Evolutionary conservation across 2,329 filamentous ascomycete species (phyloP).

Genomic region (Basipetospora chlamydospora): DNA sequence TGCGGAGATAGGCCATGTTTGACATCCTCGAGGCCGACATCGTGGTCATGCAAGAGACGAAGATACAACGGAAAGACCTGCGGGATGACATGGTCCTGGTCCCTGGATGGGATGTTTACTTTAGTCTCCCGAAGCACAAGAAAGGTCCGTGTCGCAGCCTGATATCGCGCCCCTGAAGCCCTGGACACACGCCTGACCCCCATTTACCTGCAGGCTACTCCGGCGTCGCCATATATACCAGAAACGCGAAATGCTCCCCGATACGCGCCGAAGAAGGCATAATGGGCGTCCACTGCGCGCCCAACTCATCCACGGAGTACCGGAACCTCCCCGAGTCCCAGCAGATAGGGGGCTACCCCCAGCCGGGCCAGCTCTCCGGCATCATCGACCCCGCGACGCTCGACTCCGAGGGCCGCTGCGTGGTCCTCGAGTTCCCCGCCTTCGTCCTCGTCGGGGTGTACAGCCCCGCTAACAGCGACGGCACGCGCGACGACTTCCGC

Average conservation of each 20-base stretch:
- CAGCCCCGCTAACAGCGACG: constrained; percentile 78
- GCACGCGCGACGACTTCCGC: constrained; percentile 69
- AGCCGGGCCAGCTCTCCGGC: constrained; percentile 47
- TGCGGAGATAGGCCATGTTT: constrained; percentile 77
- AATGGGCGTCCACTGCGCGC: constrained; percentile 57
- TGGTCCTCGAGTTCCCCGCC: constrained; percentile 83
- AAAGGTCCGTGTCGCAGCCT: no score
- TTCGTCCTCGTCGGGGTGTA: constrained; percentile 92
- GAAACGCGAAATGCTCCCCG: constrained; percentile 71
- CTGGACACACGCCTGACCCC: background rate
- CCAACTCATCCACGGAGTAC: constrained; percentile 56
- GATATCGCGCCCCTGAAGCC: constrained; percentile 2
- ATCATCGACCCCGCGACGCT: constrained; percentile 54
- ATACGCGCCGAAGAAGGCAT: constrained; percentile 91
- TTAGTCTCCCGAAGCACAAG: constrained; percentile 84
- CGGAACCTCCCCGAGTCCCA: constrained; percentile 58
- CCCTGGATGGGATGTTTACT: constrained; percentile 90
- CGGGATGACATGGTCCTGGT: constrained; percentile 92
- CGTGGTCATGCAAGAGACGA: constrained; percentile 87
- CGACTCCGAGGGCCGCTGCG: constrained; percentile 83
- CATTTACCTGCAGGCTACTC: constrained; percentile 63
- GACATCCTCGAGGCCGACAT: constrained; percentile 86
- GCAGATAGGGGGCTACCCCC: constrained; percentile 82
- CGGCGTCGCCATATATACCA: constrained; percentile 87
- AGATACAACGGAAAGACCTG: constrained; percentile 87